Conservation (phyloP, 169 alveolate genomes). For the Plasmodium billcollinsi region DNA sequence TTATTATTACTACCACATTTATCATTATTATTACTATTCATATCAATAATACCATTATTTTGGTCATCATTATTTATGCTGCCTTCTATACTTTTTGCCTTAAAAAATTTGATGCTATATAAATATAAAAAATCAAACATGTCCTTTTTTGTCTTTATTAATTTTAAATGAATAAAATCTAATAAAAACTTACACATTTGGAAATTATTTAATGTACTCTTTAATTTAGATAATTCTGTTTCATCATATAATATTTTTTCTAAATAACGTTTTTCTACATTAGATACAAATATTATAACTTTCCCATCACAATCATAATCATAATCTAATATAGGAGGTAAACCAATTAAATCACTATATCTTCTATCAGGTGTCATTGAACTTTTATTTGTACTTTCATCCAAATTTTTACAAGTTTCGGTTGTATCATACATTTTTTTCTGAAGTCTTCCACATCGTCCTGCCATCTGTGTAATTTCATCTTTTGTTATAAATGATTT, state of each 20-base stretch:
- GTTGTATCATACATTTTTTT: not conserved
- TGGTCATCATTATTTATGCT: not conserved
- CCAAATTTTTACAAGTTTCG: not conserved
- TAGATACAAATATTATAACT: constrained; percentile 18
- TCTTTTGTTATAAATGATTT: constrained; percentile 27
- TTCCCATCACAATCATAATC: constrained; percentile 68
- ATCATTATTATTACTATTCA: no score
- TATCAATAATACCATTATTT: no score
- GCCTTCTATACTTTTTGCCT: not conserved
- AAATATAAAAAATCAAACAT: constrained; percentile 12
- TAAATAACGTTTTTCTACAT: constrained; percentile 15
- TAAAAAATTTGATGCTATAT: constrained; percentile 50
- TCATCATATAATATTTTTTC: constrained; percentile 15
- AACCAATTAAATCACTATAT: no score
- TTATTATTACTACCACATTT: not conserved
- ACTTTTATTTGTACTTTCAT: not conserved
- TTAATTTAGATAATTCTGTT: not conserved
- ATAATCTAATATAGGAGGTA: constrained; percentile 14
- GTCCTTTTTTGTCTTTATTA: constrained; percentile 57
- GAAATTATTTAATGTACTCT: constrained; percentile 27
- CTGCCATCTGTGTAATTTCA: constrained; percentile 58
- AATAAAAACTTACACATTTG: constrained; percentile 37
- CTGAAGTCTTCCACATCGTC: constrained; percentile 57
- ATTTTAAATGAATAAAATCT: constrained; percentile 36
- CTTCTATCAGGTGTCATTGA: not conserved